Percentiles rank a stretch among this genome's conserved stretches.
Evolutionary conservation across 2,329 filamentous ascomycete species (phyloP).

Genomic region (Claviceps lovelessii): DNA sequence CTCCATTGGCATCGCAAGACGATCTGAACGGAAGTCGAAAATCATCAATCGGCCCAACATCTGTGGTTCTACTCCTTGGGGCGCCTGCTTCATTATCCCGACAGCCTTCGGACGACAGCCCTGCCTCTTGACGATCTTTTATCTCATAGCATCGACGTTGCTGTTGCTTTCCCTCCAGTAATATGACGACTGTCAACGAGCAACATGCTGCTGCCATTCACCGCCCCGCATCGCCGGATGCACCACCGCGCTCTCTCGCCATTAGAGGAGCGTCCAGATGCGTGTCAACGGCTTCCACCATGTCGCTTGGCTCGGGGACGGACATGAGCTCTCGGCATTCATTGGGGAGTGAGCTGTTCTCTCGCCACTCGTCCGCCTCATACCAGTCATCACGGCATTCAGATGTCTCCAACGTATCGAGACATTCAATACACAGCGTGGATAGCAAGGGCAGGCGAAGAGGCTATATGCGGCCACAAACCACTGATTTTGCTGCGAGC

Average conservation of each 20-base stretch:
- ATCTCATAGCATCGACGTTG: background rate
- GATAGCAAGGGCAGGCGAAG: slow-evolving; percentile 40
- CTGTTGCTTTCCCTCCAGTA: background rate
- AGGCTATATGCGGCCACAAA: slow-evolving; percentile 78
- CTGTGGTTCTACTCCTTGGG: background rate
- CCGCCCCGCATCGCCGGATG: slow-evolving; percentile 38
- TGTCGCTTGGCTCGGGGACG: slow-evolving; percentile 40
- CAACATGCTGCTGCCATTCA: slow-evolving; percentile 9
- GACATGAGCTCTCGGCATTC: slow-evolving; percentile 38
- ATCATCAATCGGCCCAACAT: background rate
- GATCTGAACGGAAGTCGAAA: background rate
- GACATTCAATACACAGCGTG: slow-evolving; percentile 33
- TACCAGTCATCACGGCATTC: slow-evolving; percentile 32
- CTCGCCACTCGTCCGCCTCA: slow-evolving; percentile 50
- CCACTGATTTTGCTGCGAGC: slow-evolving; percentile 78
- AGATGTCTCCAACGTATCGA: slow-evolving; percentile 24
- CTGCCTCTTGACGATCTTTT: background rate
- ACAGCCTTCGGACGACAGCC: background rate
- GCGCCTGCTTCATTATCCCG: background rate
- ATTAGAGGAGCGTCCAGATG: slow-evolving; percentile 49
- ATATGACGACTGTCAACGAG: slow-evolving; percentile 22
- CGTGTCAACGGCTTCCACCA: slow-evolving; percentile 47
- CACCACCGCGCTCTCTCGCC: slow-evolving; percentile 44
- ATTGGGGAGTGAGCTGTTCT: slow-evolving; percentile 36
- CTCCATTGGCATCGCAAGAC: background rate